These are phyloP conservation scores for Scenedesmus sp. DNA, from an alignment of 163 green algal genomes.

Conservation along the genomic window DNA sequence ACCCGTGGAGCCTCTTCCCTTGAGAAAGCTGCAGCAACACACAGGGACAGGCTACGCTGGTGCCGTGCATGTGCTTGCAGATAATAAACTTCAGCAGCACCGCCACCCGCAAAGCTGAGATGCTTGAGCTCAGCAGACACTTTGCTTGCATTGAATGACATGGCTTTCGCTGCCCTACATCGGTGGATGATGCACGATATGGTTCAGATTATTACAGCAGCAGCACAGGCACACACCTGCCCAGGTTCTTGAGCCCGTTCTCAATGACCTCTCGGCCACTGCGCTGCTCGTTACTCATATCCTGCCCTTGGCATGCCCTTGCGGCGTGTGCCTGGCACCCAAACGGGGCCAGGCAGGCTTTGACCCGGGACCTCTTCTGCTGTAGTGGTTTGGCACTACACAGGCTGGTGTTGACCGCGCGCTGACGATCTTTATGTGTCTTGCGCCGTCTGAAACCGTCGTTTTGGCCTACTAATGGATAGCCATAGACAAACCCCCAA, in stretches of 20 bases:
- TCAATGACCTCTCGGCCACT: constrained; percentile 43
- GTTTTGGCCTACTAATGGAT: background rate
- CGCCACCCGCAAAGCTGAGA: too few relatives aligned
- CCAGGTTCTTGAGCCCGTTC: constrained; percentile 26
- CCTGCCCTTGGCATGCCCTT: background rate
- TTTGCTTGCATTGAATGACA: too few relatives aligned
- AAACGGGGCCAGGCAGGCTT: background rate
- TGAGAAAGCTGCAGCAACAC: constrained; percentile 40
- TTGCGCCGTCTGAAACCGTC: background rate
- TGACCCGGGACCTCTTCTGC: background rate
- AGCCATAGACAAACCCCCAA: background rate
- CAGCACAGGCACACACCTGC: constrained; percentile 36
- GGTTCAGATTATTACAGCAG: background rate
- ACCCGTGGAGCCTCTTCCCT: background rate
- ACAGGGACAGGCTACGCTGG: background rate
- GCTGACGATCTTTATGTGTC: background rate
- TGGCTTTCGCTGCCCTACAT: too few relatives aligned
- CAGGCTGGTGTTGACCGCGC: background rate
- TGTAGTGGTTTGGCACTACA: background rate
- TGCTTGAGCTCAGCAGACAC: too few relatives aligned
- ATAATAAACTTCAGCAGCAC: too few relatives aligned
- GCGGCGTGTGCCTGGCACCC: background rate
- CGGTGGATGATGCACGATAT: too few relatives aligned
- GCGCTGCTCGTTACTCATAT: constrained; percentile 16
- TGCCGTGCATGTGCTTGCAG: background rate